Conservation (phyloP, 2,329 filamentous ascomycete genomes). For the Neobulgaria alba region DNA sequence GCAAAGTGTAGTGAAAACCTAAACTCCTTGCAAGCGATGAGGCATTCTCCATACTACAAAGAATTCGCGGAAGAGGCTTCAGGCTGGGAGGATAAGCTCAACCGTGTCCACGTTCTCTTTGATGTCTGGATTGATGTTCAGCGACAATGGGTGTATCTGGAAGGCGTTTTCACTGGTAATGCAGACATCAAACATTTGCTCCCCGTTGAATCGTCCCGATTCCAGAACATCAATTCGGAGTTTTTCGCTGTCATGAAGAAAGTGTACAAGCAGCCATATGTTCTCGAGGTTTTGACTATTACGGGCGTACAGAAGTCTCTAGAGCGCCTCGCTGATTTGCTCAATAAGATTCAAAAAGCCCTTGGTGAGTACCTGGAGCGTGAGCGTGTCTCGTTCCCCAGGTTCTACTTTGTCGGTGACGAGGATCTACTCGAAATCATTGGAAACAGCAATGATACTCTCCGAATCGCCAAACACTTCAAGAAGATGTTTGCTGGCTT, state of each 20-base stretch:
- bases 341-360: slow-evolving; percentile 99
- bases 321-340: slow-evolving; percentile 87
- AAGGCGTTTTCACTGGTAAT: slow-evolving; percentile 97
- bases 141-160: slow-evolving; percentile 97
- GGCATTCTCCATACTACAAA: slow-evolving; percentile 97
- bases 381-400: slow-evolving; percentile 92
- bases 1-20: slow-evolving; percentile 97
- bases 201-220: slow-evolving; percentile 90
- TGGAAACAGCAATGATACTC: slow-evolving; percentile 94
- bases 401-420: slow-evolving; percentile 99
- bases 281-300: slow-evolving; percentile 93
- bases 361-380: slow-evolving; percentile 97
- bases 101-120: slow-evolving; percentile 92
- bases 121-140: slow-evolving; percentile 99
- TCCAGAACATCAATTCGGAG: slow-evolving; percentile 98
- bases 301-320: slow-evolving; percentile 92
- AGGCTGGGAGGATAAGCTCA: slow-evolving; percentile 95
- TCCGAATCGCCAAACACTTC: slow-evolving; percentile 96
- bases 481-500: slow-evolving; percentile 99
- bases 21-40: slow-evolving; percentile 97
- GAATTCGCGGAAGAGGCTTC: slow-evolving; percentile 98
- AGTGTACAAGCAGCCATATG: slow-evolving; percentile 90
- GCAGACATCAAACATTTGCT: slow-evolving; percentile 97
- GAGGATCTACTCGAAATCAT: slow-evolving; percentile 99
- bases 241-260: slow-evolving; percentile 99